Conservation (phyloP, 176 grass and related monocot genomes). For the Neostapfia colusana region DNA sequence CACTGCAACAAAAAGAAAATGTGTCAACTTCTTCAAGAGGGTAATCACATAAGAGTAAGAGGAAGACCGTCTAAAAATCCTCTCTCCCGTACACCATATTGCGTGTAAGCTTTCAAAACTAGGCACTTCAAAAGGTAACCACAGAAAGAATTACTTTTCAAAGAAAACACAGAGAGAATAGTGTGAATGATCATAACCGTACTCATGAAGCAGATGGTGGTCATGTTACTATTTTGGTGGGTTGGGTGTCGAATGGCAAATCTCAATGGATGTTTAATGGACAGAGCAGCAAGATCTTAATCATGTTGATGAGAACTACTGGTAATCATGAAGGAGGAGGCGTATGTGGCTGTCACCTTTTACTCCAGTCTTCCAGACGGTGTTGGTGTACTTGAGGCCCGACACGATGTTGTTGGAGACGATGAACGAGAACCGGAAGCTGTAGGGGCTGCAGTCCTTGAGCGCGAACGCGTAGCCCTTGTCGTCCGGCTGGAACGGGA, state of each 20-base stretch:
- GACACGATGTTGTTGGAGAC: slow-evolving; percentile 92
- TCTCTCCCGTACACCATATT: too few species aligned
- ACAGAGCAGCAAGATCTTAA: not conserved
- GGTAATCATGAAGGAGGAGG: not conserved
- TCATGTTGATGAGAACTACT: not conserved
- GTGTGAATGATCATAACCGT: not conserved
- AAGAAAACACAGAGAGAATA: too few species aligned
- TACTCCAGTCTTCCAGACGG: slow-evolving; percentile 85
- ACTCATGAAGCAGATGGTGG: not conserved
- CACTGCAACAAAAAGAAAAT: slow-evolving; percentile 42
- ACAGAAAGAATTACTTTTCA: too few species aligned
- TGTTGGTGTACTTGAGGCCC: slow-evolving; percentile 85
- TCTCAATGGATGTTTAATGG: not conserved
- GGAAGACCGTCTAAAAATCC: too few species aligned
- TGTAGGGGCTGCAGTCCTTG: slow-evolving; percentile 84
- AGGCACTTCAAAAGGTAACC: too few species aligned
- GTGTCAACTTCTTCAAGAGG: slow-evolving; percentile 22
- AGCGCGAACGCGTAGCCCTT: slow-evolving; percentile 77
- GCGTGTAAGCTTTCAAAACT: too few species aligned
- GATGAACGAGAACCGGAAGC: slow-evolving; percentile 74
- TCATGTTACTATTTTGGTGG: not conserved
- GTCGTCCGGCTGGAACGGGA: slow-evolving; percentile 66
- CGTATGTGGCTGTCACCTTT: slow-evolving; percentile 49
- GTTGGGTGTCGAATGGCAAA: not conserved
- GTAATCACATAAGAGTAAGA: too few species aligned